Base-by-base conservation (phyloP, 129 eudicot species). In the Solidago caesia region DNA sequence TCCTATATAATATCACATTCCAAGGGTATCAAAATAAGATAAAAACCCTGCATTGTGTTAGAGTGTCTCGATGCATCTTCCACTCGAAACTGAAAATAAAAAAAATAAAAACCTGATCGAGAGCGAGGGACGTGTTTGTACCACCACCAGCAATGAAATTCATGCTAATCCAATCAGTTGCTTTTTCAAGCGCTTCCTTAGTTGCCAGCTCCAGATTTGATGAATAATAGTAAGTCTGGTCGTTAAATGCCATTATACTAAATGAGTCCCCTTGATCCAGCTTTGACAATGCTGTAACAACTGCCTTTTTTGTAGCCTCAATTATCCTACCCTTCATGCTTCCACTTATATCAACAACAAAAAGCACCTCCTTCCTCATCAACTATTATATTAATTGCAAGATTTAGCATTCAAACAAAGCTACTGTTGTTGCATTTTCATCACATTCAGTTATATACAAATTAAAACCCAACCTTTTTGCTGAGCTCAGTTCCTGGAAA, bases 261-360 rank as follows among this genome's bases (percentile, higher is more conserved):
- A 94, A 94, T 7, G 81, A 78, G 73, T 94, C 99, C 57, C 75
- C 78, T 48, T 83, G 85, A 51, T 81, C 84, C 76, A 94, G 94
- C 77, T 88, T 84, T 56, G 84, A 82, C 8, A 94, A 77, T 60
- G 91, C 86, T 43, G 87, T 71, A 69, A 76, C 62, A 42, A 91
- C 81, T 2, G 89, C 97, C 76, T 13, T 90, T 83, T 88, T 94
- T 75, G 93, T 86, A 77, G 86, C 92, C 63, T 90, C 97, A 55
- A 94, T 82, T 56, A 87, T 89, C 77, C 87, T 90, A 47, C 96
- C 99, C 68, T 64, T 80, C 99, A 94, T 94, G 87, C 99, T 94
- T 74, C 89, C 91, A 79, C 99, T 94, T 73, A 87, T 88, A 80
- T 94, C 99, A 78, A 94, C 91, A 42, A 85, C 84, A 85, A 85